A percentile compares a stretch with the other conserved stretches of the same genome.
Evolutionary conservation across 2,329 filamentous ascomycete species (phyloP).

Genomic region (Cyclaneusma minus): DNA sequence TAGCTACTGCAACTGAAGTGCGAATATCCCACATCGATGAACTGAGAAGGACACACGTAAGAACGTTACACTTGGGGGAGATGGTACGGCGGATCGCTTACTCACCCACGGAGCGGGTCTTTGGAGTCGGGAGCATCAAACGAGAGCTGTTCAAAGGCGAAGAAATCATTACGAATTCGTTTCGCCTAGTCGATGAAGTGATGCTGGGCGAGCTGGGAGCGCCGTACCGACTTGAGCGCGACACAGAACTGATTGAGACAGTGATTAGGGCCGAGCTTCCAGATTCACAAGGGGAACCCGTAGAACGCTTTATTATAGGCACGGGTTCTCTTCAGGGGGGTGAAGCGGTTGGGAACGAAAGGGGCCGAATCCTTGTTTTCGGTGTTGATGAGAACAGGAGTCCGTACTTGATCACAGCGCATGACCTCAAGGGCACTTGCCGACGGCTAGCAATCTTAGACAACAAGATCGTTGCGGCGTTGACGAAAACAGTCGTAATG

Average conservation of each 20-base stretch:
- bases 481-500: constrained; percentile 72
- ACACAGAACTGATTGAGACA: constrained; percentile 65
- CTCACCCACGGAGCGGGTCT: constrained; percentile 61
- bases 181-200: constrained; percentile 83
- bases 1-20: constrained; percentile 63
- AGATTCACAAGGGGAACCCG: constrained; percentile 36
- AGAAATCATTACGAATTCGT: constrained; percentile 65
- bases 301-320: constrained; percentile 80
- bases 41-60: constrained; percentile 77
- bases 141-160: constrained; percentile 54
- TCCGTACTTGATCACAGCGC: constrained; percentile 55
- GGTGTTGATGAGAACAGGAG: constrained; percentile 64
- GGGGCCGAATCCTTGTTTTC: constrained; percentile 70
- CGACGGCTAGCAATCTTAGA: constrained; percentile 61
- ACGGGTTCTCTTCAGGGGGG: constrained; percentile 52
- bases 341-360: constrained; percentile 37
- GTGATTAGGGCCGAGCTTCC: constrained; percentile 64
- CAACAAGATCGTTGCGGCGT: constrained; percentile 65
- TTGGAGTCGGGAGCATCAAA: constrained; percentile 75
- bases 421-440: constrained; percentile 64
- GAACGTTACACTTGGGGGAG: constrained; percentile 61
- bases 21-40: constrained; percentile 71
- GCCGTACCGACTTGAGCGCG: constrained; percentile 44
- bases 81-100: constrained; percentile 82
- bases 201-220: constrained; percentile 64